Conservation (phyloP, 2,329 filamentous ascomycete genomes). For the Dactylellina cionopaga region DNA sequence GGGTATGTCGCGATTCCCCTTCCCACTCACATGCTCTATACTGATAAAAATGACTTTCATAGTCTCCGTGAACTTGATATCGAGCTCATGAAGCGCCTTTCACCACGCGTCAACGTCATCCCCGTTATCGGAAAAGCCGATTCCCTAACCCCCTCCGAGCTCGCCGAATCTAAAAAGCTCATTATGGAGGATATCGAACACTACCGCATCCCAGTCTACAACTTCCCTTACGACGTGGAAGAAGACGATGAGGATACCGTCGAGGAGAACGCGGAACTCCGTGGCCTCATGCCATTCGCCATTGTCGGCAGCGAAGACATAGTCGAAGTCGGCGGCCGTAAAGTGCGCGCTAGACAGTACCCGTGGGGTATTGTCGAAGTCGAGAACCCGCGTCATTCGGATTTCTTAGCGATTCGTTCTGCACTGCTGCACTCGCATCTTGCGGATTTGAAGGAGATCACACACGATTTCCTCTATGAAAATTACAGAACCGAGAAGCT, state of each 20-base stretch:
- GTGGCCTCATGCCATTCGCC: slow-evolving; percentile 97
- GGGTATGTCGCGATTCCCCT: slow-evolving; percentile 67
- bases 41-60: slow-evolving; percentile 39
- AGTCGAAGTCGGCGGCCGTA: slow-evolving; percentile 90
- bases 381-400: slow-evolving; percentile 97
- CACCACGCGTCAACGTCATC: slow-evolving; percentile 97
- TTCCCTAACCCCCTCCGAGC: slow-evolving; percentile 92
- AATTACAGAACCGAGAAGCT: slow-evolving; percentile 99
- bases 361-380: slow-evolving; percentile 99
- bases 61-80: slow-evolving; percentile 99
- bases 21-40: no score
- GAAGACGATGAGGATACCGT: slow-evolving; percentile 99
- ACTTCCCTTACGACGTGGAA: slow-evolving; percentile 99
- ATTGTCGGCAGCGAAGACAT: slow-evolving; percentile 98
- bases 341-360: slow-evolving; percentile 94
- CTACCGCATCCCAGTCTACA: slow-evolving; percentile 99
- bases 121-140: slow-evolving; percentile 98
- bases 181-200: slow-evolving; percentile 99
- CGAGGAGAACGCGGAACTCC: slow-evolving; percentile 97
- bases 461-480: slow-evolving; percentile 99
- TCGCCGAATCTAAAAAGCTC: slow-evolving; percentile 99
- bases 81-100: slow-evolving; percentile 98
- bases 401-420: slow-evolving; percentile 96
- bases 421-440: slow-evolving; percentile 97
- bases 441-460: slow-evolving; percentile 98